A percentile compares a stretch with the other conserved stretches of the same genome.
These are phyloP conservation scores for Trichoderma citrinoviride DNA, from an alignment of 2,329 filamentous ascomycete genomes.

Conservation along the genomic window DNA sequence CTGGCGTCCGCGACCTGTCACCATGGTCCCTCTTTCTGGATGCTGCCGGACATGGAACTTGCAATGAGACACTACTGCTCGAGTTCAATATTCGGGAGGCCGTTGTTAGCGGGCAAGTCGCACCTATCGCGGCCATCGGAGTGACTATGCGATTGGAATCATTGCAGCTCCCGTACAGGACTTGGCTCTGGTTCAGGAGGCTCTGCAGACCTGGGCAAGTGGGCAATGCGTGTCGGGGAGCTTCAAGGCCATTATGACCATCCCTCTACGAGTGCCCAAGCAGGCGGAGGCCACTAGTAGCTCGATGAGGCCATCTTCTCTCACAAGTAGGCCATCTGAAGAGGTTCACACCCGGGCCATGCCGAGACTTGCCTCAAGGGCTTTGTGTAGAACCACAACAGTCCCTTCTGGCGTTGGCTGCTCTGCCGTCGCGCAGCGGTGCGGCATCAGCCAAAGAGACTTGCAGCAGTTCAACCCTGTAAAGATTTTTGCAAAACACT, in stretches of 20 bases:
- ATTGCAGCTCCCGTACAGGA: conserved; percentile 28
- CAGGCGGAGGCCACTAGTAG: conserved; percentile 19
- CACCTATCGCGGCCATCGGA: conserved; percentile 7
- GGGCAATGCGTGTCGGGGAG: conserved; percentile 26
- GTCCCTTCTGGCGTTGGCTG: conserved; percentile 33
- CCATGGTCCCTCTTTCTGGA: conserved; percentile 14
- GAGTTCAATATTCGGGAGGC: background rate
- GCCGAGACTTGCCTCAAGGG: conserved; percentile 22
- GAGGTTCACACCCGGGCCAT: conserved; percentile 5
- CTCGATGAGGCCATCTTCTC: background rate
- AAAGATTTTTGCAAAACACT: conserved; percentile 28
- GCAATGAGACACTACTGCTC: conserved; percentile 15
- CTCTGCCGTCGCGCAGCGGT: conserved; percentile 32
- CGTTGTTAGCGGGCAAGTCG: background rate
- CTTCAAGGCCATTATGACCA: conserved; percentile 23
- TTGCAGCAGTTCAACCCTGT: conserved; percentile 34
- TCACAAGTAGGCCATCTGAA: conserved; percentile 1
- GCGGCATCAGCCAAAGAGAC: conserved; percentile 33
- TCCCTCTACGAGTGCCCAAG: conserved; percentile 24
- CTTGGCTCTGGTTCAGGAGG: conserved; percentile 31
- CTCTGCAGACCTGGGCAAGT: conserved; percentile 27
- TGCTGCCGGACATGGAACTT: conserved; percentile 1
- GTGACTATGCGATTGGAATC: conserved; percentile 32
- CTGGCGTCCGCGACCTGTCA: background rate
- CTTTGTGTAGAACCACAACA: conserved; percentile 25